Conservation (phyloP, 2,329 filamentous ascomycete genomes). For the Pseudopithomyces chartarum region DNA sequence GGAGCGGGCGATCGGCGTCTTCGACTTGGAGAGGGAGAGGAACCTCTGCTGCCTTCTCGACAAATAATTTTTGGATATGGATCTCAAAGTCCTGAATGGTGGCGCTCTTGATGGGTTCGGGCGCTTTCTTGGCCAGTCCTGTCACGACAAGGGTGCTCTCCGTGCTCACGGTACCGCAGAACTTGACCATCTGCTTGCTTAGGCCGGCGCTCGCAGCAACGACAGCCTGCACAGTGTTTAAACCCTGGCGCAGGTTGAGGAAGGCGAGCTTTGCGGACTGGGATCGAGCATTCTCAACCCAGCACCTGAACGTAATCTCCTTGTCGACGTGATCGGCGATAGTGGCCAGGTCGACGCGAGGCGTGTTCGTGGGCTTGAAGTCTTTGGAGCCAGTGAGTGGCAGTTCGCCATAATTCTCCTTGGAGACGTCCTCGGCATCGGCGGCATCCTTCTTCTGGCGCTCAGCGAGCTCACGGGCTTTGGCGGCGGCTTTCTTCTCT, state of each 20-base stretch:
- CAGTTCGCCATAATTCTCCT: constrained; percentile 79
- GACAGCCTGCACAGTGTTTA: constrained; percentile 83
- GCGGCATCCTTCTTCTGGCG: constrained; percentile 63
- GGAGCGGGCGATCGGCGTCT: constrained; percentile 57
- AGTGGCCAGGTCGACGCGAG: constrained; percentile 63
- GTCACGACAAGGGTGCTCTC: constrained; percentile 86
- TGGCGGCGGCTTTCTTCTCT: constrained; percentile 47
- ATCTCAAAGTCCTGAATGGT: constrained; percentile 81
- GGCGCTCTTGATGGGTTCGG: constrained; percentile 87
- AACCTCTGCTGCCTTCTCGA: constrained; percentile 69
- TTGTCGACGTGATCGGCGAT: constrained; percentile 43
- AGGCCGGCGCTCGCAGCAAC: constrained; percentile 64
- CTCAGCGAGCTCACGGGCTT: constrained; percentile 57
- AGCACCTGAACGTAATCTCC: constrained; percentile 73
- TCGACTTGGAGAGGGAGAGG: constrained; percentile 65
- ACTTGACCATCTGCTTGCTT: constrained; percentile 95
- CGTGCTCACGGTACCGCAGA: constrained; percentile 72
- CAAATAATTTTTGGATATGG: constrained; percentile 83
- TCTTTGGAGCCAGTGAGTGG: constrained; percentile 61
- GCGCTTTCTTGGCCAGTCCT: constrained; percentile 78
- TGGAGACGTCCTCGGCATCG: constrained; percentile 68
- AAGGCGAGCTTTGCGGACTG: constrained; percentile 93
- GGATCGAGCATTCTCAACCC: constrained; percentile 84
- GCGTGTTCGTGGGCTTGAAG: constrained; percentile 57
- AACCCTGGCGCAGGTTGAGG: constrained; percentile 77